Base-by-base conservation (phyloP, 139 green algal genomes). In the Chlorella vulgaris region DNA sequence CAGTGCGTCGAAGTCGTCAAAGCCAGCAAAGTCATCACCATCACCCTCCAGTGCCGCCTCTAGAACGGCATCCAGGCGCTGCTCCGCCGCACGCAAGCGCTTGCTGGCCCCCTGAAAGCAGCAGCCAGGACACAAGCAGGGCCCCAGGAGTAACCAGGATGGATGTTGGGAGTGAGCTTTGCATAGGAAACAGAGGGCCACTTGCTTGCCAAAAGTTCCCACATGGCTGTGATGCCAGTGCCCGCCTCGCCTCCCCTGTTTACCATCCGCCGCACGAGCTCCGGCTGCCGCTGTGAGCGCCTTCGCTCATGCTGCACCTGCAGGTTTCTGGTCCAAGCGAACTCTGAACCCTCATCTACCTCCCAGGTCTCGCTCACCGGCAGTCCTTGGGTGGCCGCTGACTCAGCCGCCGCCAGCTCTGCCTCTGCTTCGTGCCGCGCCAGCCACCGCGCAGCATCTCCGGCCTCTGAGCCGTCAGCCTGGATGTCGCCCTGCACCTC, bases 401-500 rank as follows among this genome's bases (percentile, higher is more conserved):
- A 78, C 80, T 93, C 86, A n/a, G 89, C 91, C 51, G 70, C 86
- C n/a, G 63, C 84, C 71, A 91, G 78, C 76, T 69, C 85, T 35
- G 40, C 51, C 66, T 93, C 90, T 8, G 88, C 88, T 1, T 50
- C 68, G 0, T 38, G 31, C 31, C 87, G 73, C 33, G 31, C 47
- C 75, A 73, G 68, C 90, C 88, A 94, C 5, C 8, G n/a, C 15
- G 29, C 74, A 68, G 89, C 92, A 31, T 96, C 90, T 0, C 15
- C 38, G 2, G 82, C 88, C 42, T 91, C 75, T n/a, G 76, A 89
- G 26, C 93, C 93, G 71, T 96, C 92, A 1, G 86, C 80, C 53
- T 71, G 42, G 7, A 96, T 75, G 29, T 93, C 81, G 1, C 88
- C 91, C 88, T 96, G 84, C 15, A 5, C n/a, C n/a, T n/a, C n/a